A percentile compares a stretch with the other conserved stretches of the same genome.
phyloP scores from a whole-genome alignment of 495 filamentous ascomycete genomes.

The Penicillium arizonense region DNA sequence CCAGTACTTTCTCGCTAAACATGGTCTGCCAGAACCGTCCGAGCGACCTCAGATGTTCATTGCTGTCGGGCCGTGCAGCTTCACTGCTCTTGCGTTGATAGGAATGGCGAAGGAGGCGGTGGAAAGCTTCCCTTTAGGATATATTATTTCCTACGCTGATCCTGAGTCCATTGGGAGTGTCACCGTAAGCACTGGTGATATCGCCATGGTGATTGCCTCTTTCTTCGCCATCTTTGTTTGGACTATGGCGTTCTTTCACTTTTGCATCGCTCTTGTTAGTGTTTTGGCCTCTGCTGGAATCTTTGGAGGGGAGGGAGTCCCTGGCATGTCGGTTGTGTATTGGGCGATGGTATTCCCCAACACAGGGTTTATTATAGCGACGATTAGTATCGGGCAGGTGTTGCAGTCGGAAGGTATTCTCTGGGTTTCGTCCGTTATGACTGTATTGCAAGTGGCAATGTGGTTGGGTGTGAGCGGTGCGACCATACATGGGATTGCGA shows the following conservation, averaged over 20 bases:
- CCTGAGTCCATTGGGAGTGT: not conserved
- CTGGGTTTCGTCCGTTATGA: conserved; percentile 25
- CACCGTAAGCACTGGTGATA: conserved; percentile 5
- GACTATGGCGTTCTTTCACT: conserved; percentile 64
- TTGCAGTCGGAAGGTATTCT: conserved; percentile 26
- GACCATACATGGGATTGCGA: not conserved
- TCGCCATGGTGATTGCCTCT: conserved; percentile 41
- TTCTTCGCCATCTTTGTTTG: conserved; percentile 54
- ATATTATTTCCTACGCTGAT: conserved; percentile 2
- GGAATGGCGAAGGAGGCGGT: conserved; percentile 44
- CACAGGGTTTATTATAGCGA: conserved; percentile 30
- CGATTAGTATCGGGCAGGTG: conserved; percentile 29
- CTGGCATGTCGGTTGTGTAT: conserved; percentile 20
- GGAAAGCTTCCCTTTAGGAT: conserved; percentile 20
- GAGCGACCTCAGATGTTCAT: conserved; percentile 60
- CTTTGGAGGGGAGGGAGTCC: conserved; percentile 12
- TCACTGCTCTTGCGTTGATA: conserved; percentile 59
- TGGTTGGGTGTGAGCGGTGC: not conserved
- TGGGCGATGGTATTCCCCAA: conserved; percentile 36
- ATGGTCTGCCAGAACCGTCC: conserved; percentile 42
- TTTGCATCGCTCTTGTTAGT: conserved; percentile 38
- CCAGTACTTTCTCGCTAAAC: conserved; percentile 45
- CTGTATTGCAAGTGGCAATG: conserved; percentile 1
- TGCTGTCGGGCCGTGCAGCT: conserved; percentile 57
- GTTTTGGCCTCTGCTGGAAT: conserved; percentile 4